A percentile compares a stretch with the other conserved stretches of the same genome.
Evolutionary conservation across 2,329 filamentous ascomycete species (phyloP).

Genomic region (Aspergillus nomiae): DNA sequence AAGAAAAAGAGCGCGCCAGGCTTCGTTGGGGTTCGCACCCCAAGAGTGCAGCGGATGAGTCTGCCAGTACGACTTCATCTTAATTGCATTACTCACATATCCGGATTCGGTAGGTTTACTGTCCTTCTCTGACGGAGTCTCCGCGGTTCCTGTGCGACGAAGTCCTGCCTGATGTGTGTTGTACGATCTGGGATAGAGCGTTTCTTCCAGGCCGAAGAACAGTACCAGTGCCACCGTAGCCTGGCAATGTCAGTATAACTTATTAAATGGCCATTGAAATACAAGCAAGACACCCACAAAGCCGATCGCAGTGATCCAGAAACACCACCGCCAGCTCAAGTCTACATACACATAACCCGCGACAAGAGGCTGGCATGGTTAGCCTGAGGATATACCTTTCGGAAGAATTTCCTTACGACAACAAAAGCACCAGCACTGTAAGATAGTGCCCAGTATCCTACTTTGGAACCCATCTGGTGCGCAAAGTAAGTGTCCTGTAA

Average conservation of each 20-base stretch:
- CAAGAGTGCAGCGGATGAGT: background rate
- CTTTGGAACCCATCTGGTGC: background rate
- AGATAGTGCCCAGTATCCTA: constrained; percentile 4
- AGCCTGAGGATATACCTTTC: background rate
- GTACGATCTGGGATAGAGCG: background rate
- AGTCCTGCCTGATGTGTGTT: background rate
- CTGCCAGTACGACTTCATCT: background rate
- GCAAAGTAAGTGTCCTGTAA: constrained; percentile 6
- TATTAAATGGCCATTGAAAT: no score
- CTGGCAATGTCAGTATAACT: background rate
- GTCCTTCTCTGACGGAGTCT: background rate
- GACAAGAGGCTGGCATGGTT: background rate
- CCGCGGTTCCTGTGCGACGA: no score
- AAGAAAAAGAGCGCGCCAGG: background rate
- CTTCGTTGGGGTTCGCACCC: background rate
- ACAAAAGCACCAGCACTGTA: background rate
- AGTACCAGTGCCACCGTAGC: background rate
- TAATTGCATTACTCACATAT: background rate
- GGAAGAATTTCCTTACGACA: background rate
- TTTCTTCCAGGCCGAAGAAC: background rate
- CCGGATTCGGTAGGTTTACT: background rate
- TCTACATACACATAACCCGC: constrained; percentile 2
- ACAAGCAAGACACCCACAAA: background rate
- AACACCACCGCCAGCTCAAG: constrained; percentile 3
- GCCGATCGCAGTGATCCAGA: constrained; percentile 1